Evolutionary conservation across 192 early-diverging fungal genomes (phyloP), one percentile per base, ranked within the genome.

Genomic region (Kickxella alabastrina): DNA sequence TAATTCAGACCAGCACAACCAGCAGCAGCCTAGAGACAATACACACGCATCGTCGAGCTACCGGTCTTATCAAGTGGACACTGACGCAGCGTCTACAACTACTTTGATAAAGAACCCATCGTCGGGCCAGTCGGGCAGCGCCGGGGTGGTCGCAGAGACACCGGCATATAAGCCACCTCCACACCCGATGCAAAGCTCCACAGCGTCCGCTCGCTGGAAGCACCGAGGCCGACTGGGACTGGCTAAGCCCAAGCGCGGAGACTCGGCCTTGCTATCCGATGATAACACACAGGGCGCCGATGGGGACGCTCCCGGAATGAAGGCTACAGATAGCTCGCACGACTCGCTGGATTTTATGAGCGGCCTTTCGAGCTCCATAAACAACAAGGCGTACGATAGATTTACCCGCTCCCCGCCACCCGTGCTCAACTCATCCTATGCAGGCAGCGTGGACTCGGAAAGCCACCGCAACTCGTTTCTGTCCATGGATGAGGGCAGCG

Each of bases 81-180:
- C 7, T 6, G 42, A 44, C n/a, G 6, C 42, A 4, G 4, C 45
- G 45, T 4, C 28, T 7, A 28, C 49, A 31, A 9, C 22, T 17
- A 19, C 36, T 17, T 15, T 53, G 3, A 53, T 12, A 17, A 10
- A 10, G 41, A 22, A 36, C 47, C 47, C 47, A 17, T n/a, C n/a
- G n/a, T n/a, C 39, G 39, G 48, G 4, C 13, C 48, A 49, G 29
- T 27, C 28, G 18, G 44, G 18, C 15, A 29, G 13, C n/a, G n/a
- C 38, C 19, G 15, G 26, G 3, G 37, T 19, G 12, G n/a, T n/a
- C n/a, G 37, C 27, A 12, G 65, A 68, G 52, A 75, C 73, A 10
- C 73, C 73, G 14, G 64, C 59, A n/a, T 68, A 52, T 24, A 75
- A 54, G 66, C 65, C 48, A 26, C 73, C 66, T 4, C 44, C 43